Percentiles rank a stretch among this genome's conserved stretches.
These are phyloP conservation scores for Skeletonema menzelii DNA, from an alignment of 108 stramenopile species.

Conservation along the genomic window DNA sequence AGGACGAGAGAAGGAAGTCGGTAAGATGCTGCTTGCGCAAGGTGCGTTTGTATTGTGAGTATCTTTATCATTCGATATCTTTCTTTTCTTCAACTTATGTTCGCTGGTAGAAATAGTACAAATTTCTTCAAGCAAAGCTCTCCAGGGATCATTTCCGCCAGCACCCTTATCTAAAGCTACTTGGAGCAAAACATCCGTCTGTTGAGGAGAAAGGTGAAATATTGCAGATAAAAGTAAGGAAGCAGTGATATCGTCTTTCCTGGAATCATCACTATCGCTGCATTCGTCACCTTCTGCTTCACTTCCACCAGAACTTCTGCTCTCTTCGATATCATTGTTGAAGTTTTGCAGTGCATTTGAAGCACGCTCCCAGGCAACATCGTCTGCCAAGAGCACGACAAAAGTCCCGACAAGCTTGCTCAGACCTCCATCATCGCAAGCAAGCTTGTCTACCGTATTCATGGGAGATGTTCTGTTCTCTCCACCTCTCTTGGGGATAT, in stretches of 20 bases:
- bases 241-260: slow-evolving; percentile 24
- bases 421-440: slow-evolving; percentile 26
- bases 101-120: neutral
- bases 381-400: slow-evolving; percentile 21
- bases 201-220: neutral
- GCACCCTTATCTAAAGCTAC: slow-evolving; percentile 10
- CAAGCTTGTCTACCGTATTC: neutral
- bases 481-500: neutral
- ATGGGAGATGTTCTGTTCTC: neutral
- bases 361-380: slow-evolving; percentile 12
- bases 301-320: neutral
- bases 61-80: neutral
- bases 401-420: slow-evolving; percentile 29
- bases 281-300: slow-evolving; percentile 8
- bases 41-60: neutral
- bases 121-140: slow-evolving; percentile 20
- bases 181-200: slow-evolving; percentile 2
- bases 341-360: slow-evolving; percentile 9
- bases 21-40: neutral
- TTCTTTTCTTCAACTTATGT: neutral
- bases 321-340: neutral
- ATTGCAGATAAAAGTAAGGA: slow-evolving; percentile 13
- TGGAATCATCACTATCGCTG: slow-evolving; percentile 3
- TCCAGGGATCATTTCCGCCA: slow-evolving; percentile 29
- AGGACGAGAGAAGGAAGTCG: neutral